A percentile compares a stretch with the other conserved stretches of the same genome.
Conservation (phyloP, 768 basidiomycete genomes). For the Mycena alexandri region DNA sequence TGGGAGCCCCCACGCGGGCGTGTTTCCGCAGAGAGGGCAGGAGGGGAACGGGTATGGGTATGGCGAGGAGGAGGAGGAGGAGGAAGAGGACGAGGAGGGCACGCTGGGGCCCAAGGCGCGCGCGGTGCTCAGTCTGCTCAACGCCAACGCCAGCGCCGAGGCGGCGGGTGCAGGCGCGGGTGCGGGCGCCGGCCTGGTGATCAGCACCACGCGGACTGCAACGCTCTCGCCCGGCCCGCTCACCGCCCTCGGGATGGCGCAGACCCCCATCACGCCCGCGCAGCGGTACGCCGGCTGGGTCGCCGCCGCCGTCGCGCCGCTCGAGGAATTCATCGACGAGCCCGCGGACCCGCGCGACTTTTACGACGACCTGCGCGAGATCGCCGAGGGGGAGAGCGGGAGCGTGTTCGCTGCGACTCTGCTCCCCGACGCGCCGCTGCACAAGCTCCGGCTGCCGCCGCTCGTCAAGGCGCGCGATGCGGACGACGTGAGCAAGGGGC, state of each 20-base stretch:
- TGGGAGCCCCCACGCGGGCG: slow-evolving; percentile 4
- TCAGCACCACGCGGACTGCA: slow-evolving; percentile 42
- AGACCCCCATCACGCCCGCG: slow-evolving; percentile 45
- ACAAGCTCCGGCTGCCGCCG: slow-evolving; percentile 56
- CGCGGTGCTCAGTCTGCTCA: slow-evolving; percentile 11
- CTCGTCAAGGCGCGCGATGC: slow-evolving; percentile 54
- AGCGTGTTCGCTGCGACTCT: slow-evolving; percentile 64
- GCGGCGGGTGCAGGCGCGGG: background rate
- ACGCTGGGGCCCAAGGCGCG: slow-evolving; percentile 30
- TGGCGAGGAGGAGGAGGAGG: slow-evolving; percentile 35
- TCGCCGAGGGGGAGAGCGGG: slow-evolving; percentile 88
- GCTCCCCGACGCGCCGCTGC: slow-evolving; percentile 49
- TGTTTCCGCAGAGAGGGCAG: background rate
- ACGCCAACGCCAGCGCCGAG: no score
- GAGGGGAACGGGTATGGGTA: background rate
- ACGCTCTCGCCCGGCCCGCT: slow-evolving; percentile 38
- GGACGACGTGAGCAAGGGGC: slow-evolving; percentile 49
- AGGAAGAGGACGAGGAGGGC: slow-evolving; percentile 39
- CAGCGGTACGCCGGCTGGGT: slow-evolving; percentile 75
- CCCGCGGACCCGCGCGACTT: slow-evolving; percentile 70
- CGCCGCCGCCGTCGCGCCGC: slow-evolving; percentile 67
- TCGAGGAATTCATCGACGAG: slow-evolving; percentile 75
- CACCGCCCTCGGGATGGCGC: slow-evolving; percentile 36
- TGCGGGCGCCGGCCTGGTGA: slow-evolving; percentile 41
- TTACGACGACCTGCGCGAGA: slow-evolving; percentile 79